Evolutionary conservation across 1,284 basidiomycete genomes (phyloP).

Genomic region (Leccinum colubrinum): DNA sequence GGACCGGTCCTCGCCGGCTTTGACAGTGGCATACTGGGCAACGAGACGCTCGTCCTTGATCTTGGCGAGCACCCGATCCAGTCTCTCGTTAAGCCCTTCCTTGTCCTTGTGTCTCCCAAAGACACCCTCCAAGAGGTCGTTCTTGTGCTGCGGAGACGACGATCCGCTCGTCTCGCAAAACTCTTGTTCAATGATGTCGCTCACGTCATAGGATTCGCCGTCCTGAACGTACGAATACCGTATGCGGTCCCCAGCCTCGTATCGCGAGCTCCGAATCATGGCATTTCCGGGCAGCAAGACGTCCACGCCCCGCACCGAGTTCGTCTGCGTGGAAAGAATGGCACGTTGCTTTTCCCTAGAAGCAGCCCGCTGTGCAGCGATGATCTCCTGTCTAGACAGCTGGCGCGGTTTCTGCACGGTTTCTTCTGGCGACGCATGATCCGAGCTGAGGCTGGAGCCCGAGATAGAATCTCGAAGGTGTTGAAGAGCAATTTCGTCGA

Average conservation of each 20-base stretch:
- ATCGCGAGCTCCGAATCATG: slow-evolving; percentile 80
- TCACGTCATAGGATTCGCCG: slow-evolving; percentile 89
- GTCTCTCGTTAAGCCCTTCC: slow-evolving; percentile 61
- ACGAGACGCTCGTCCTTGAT: slow-evolving; percentile 52
- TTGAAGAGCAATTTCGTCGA: slow-evolving; percentile 75
- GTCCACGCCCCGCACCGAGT: slow-evolving; percentile 84
- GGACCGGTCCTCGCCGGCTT: slow-evolving; percentile 14
- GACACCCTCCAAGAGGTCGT: slow-evolving; percentile 68
- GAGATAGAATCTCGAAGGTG: slow-evolving; percentile 66
- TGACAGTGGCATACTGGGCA: slow-evolving; percentile 16
- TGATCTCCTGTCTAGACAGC: slow-evolving; percentile 81
- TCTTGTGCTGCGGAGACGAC: slow-evolving; percentile 33
- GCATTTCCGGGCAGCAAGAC: slow-evolving; percentile 81
- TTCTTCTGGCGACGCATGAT: slow-evolving; percentile 34
- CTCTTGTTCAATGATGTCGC: slow-evolving; percentile 88
- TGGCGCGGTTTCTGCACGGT: slow-evolving; percentile 36
- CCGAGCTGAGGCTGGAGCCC: slow-evolving; percentile 45
- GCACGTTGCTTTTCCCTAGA: slow-evolving; percentile 84
- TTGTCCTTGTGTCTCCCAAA: slow-evolving; percentile 53
- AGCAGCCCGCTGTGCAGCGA: slow-evolving; percentile 87
- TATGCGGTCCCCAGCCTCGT: slow-evolving; percentile 67
- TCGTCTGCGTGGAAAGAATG: slow-evolving; percentile 80
- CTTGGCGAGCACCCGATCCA: slow-evolving; percentile 78
- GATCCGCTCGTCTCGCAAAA: slow-evolving; percentile 50
- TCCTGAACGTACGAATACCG: slow-evolving; percentile 92